Evolutionary conservation across 768 basidiomycete genomes (phyloP).

Genomic region (Gloeostereum incarnatum): DNA sequence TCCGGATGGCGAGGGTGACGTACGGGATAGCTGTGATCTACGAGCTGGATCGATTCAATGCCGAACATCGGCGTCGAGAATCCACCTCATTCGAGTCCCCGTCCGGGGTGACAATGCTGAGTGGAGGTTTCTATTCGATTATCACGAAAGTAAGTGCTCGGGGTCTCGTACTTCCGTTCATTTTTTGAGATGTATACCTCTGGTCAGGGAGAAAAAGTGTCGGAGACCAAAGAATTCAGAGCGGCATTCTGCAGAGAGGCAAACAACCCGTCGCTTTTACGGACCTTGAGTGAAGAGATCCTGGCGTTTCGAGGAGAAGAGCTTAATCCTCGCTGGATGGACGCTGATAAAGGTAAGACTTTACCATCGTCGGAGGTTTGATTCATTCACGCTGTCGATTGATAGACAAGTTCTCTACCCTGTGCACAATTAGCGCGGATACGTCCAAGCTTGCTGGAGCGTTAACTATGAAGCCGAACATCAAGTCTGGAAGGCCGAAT

Average conservation of each 20-base stretch:
- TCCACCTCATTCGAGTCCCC: conserved; percentile 13
- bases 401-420: conserved; percentile 14
- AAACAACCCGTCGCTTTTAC: not conserved
- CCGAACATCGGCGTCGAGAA: conserved; percentile 22
- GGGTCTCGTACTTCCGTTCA: not conserved
- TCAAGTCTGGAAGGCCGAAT: not conserved
- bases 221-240: conserved; percentile 21
- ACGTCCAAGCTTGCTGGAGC: conserved; percentile 10
- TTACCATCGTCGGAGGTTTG: not conserved
- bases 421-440: conserved; percentile 15
- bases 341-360: conserved; percentile 13
- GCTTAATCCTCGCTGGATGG: conserved; percentile 15
- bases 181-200: not conserved
- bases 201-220: conserved; percentile 9
- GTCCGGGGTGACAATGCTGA: conserved; percentile 15
- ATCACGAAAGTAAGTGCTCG: conserved; percentile 17
- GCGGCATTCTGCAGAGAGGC: conserved; percentile 15
- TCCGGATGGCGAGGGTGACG: conserved; percentile 22
- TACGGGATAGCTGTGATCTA: conserved; percentile 23
- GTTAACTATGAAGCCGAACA: not conserved
- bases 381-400: not conserved
- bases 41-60: conserved; percentile 15
- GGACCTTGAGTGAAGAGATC: conserved; percentile 6
- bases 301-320: conserved; percentile 15
- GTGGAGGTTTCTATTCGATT: conserved; percentile 17